Conservation (phyloP, 2,329 filamentous ascomycete genomes). For the Xylaria sp. region DNA sequence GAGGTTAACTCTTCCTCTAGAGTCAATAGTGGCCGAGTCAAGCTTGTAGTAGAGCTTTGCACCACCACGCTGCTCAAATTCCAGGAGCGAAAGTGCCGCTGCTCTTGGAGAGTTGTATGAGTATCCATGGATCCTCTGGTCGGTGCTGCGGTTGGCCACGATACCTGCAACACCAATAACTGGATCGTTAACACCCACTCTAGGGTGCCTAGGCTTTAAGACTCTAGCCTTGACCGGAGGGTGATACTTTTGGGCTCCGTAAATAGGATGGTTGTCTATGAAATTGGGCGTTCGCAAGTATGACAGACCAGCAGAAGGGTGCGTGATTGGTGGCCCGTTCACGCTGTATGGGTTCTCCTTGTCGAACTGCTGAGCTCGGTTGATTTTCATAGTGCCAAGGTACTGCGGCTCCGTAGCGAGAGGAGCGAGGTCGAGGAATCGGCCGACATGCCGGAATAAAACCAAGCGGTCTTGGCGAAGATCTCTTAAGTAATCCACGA, state of each 20-base stretch:
- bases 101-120: constrained; percentile 8
- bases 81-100: constrained; percentile 51
- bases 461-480: constrained; percentile 63
- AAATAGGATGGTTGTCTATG: constrained; percentile 69
- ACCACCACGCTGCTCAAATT: constrained; percentile 62
- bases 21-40: constrained; percentile 62
- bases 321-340: constrained; percentile 67
- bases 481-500: constrained; percentile 63
- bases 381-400: constrained; percentile 42
- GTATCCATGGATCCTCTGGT: constrained; percentile 16
- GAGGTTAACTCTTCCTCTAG: constrained; percentile 62
- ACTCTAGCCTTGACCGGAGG: constrained; percentile 64
- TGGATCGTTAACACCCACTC: constrained; percentile 47
- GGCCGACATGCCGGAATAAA: constrained; percentile 66
- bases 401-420: constrained; percentile 51
- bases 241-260: constrained; percentile 66
- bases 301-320: constrained; percentile 71
- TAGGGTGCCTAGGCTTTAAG: constrained; percentile 55
- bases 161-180: constrained; percentile 68
- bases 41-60: constrained; percentile 66
- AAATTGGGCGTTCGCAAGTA: constrained; percentile 68
- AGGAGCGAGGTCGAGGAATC: constrained; percentile 71
- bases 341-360: constrained; percentile 59
- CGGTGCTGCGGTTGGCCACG: constrained; percentile 52
- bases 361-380: constrained; percentile 43